Evolutionary conservation across 2,329 filamentous ascomycete species (phyloP).

Genomic region (Intubia oerlemansii): DNA sequence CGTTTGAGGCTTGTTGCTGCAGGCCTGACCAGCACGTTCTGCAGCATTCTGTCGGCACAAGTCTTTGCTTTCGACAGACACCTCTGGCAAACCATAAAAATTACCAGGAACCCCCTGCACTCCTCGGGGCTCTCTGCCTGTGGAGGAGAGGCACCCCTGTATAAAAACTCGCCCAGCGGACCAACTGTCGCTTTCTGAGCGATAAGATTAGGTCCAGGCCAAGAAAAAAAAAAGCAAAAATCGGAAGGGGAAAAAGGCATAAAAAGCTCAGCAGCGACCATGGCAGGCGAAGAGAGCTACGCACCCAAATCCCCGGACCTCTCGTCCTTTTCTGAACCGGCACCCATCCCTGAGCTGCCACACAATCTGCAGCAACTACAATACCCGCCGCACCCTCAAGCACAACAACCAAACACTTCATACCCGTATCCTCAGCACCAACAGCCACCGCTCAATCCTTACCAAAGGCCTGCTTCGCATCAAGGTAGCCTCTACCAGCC

Average conservation of each 20-base stretch:
- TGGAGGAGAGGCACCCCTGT: no score
- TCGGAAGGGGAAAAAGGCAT: background rate
- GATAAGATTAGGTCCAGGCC: background rate
- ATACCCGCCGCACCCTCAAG: slow-evolving; percentile 13
- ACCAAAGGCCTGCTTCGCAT: no score
- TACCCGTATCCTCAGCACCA: slow-evolving; percentile 5
- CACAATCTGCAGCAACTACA: no score
- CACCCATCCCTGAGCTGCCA: slow-evolving; percentile 10
- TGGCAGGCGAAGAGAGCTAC: slow-evolving; percentile 30
- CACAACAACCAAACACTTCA: no score
- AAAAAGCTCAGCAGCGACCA: slow-evolving; percentile 11
- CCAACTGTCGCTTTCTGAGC: background rate
- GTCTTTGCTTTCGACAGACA: background rate
- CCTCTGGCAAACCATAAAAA: background rate
- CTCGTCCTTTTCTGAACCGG: slow-evolving; percentile 24
- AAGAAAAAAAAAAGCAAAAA: slow-evolving; percentile 1
- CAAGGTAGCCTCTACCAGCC: no score
- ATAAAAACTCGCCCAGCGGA: no score
- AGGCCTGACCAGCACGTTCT: no score
- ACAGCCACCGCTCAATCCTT: no score
- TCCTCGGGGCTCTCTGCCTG: no score
- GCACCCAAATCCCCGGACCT: slow-evolving; percentile 38
- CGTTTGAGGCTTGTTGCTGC: no score
- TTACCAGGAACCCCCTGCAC: background rate
- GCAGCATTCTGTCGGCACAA: no score